These are phyloP conservation scores for Podaxis sp. DNA, from an alignment of 768 basidiomycete species.

Conservation along the genomic window DNA sequence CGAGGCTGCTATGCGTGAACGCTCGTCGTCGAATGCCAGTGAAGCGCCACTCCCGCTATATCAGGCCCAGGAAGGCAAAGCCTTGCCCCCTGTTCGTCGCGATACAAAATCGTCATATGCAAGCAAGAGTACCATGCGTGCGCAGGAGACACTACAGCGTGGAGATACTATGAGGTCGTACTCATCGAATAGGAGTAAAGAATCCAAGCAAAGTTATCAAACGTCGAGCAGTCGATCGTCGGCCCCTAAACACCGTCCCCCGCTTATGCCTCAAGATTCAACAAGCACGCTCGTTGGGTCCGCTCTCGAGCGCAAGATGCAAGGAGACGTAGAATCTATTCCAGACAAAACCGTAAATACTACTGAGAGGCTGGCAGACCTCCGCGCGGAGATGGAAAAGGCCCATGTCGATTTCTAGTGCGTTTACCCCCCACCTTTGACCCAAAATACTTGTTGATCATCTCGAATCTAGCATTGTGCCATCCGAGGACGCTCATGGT, in stretches of 20 bases:
- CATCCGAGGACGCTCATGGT: conserved; percentile 79
- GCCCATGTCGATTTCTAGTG: conserved; percentile 76
- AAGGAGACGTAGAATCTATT: conserved; percentile 54
- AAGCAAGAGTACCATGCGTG: conserved; percentile 27
- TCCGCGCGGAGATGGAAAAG: conserved; percentile 66
- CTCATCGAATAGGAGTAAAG: conserved; percentile 29
- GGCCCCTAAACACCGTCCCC: conserved; percentile 35
- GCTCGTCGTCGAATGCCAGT: conserved; percentile 22
- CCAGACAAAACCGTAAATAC: conserved; percentile 44
- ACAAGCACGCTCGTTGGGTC: conserved; percentile 75
- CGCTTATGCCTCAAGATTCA: conserved; percentile 54
- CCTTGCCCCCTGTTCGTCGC: conserved; percentile 16
- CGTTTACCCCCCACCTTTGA: conserved; percentile 27
- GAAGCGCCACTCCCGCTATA: conserved; percentile 36
- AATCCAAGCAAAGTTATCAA: conserved; percentile 27
- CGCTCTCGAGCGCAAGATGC: conserved; percentile 64
- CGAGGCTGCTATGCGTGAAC: conserved; percentile 27
- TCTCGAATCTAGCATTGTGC: conserved; percentile 52
- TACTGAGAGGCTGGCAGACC: conserved; percentile 51
- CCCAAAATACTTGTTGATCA: conserved; percentile 10
- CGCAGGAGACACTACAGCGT: conserved; percentile 32
- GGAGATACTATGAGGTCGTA: conserved; percentile 28
- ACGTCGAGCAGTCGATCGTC: conserved; percentile 29
- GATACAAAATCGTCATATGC: conserved; percentile 31
- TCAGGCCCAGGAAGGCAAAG: conserved; percentile 16